Evolutionary conservation across 768 basidiomycete genomes (phyloP), one percentile per base, ranked within the genome.

Genomic region (Candolleomyces efflorescens): DNA sequence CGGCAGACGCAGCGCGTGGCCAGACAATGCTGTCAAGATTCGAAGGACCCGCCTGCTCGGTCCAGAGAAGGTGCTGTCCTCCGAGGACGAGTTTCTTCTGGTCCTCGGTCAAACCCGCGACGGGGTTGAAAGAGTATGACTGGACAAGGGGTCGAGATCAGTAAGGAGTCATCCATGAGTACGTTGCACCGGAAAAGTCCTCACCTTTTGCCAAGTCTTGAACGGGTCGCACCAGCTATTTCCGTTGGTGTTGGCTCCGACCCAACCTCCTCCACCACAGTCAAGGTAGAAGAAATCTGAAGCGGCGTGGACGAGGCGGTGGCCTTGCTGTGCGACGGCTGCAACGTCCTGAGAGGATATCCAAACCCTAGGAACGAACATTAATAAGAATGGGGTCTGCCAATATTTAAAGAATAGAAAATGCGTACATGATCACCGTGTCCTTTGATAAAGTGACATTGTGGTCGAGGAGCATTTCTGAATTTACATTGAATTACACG

Each of bases 261-360:
- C 72, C 86, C 89, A 91, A 15, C 78, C 84, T 12, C 89, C 90
- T 3, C 67, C 81, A 27, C 90, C 90, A 59, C 87, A 89, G 64
- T 91, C 89, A 18, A 92, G 82, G 69, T 94, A 92, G 69, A 92
- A 91, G 70, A 83, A 87, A 67, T 92, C 83, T n/a, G 82, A 84
- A 3, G 89, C 76, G 0, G 85, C 82, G 56, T 91, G 89, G 12
- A 94, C 73, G 39, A 92, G 68, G 47, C 75, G 71, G 75, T 75
- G 83, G 0, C 85, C 84, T 63, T 82, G 81, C 47, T 77, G 69
- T 0, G 82, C 81, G 3, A 90, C 87, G 1, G 76, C 69, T 0
- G 73, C 74, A 11, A 81, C 88, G 62, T 90, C 70, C 7, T 69
- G 69, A 0, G 86, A 83, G 0, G 85, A 84, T 39, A 86, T 86